Base-by-base conservation (phyloP, 1,284 basidiomycete genomes). In the Naganishia albida region DNA sequence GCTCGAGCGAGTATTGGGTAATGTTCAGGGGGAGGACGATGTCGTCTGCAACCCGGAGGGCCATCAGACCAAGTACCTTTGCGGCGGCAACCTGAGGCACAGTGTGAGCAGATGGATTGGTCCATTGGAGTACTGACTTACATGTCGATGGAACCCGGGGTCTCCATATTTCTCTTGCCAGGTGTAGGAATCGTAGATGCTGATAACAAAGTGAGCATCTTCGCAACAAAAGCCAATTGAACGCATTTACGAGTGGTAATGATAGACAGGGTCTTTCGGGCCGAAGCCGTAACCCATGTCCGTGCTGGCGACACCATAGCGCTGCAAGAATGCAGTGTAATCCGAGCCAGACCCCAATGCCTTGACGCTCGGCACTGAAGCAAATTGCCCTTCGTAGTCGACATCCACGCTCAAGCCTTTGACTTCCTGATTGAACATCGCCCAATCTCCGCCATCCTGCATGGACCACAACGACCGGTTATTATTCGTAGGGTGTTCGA, bases 111-210 rank as follows among this genome's bases (percentile, higher is more conserved):
- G 16, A 7, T 50, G 39, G 66, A 6, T 16, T 16, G 7, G 38
- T 12, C 25, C 1, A 53, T 3, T 20, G 16, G 18, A 25, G 49
- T 6, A 26, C 25, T 20, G 40, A 73, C 80, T 62, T 72, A 86
- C 86, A 78, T 91, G 89, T 62, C 86, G 84, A 70, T 85, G 77
- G 80, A 90, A 93, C 4, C 84, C 86, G 18, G 87, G 87, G 75
- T 93, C 91, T 40, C 83, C 88, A 72, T 86, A 93, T 71, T 74
- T 73, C 20, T 71, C 67, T 77, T 89, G 87, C 87, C 87, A 93
- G 57, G 81, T 79, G 71, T 87, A 84, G 30, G 83, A 85, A 76
- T 93, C 91, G 75, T 89, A 93, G 68, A 91, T 85, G 53, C 43
- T 49, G n/a, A 10, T 34, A 6, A 6, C 34, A 34, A 34, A 34